A percentile compares a stretch with the other conserved stretches of the same genome.
These are phyloP conservation scores for Paramecium caudatum DNA, from an alignment of 73 alveolate species.

Conservation along the genomic window DNA sequence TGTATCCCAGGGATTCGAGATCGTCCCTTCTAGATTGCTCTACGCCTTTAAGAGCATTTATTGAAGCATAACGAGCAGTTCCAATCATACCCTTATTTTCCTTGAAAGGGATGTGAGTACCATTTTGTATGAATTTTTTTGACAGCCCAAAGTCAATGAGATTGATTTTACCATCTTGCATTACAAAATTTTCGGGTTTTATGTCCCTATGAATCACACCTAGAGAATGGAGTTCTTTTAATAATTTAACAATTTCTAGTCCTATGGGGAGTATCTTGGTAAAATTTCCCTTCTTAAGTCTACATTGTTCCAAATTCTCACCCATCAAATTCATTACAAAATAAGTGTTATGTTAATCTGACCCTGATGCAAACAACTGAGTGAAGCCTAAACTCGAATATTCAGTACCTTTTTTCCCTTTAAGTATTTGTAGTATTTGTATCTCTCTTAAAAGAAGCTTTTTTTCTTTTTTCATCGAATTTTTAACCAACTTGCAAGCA, in stretches of 20 bases:
- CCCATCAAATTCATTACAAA: constrained; percentile 94
- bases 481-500: constrained; percentile 51
- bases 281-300: constrained; percentile 72
- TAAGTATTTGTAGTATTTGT: constrained; percentile 1
- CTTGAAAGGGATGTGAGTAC: constrained; percentile 88
- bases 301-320: constrained; percentile 90
- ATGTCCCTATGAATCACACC: constrained; percentile 65
- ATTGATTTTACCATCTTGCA: constrained; percentile 80
- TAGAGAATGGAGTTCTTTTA: constrained; percentile 81
- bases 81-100: constrained; percentile 96
- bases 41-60: constrained; percentile 78
- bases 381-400: constrained; percentile 8
- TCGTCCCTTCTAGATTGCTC: constrained; percentile 92
- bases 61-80: constrained; percentile 90
- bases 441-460: constrained; percentile 2
- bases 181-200: constrained; percentile 80
- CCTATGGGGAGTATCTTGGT: not conserved
- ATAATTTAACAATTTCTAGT: constrained; percentile 77
- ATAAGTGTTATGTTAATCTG: constrained; percentile 86
- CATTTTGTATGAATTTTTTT: constrained; percentile 87
- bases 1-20: constrained; percentile 89
- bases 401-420: constrained; percentile 41
- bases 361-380: constrained; percentile 62
- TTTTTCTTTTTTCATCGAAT: constrained; percentile 57
- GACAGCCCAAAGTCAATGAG: constrained; percentile 95